Evolutionary conservation across 192 early-diverging fungal genomes (phyloP).

Genomic region (Linnemannia schmuckeri): DNA sequence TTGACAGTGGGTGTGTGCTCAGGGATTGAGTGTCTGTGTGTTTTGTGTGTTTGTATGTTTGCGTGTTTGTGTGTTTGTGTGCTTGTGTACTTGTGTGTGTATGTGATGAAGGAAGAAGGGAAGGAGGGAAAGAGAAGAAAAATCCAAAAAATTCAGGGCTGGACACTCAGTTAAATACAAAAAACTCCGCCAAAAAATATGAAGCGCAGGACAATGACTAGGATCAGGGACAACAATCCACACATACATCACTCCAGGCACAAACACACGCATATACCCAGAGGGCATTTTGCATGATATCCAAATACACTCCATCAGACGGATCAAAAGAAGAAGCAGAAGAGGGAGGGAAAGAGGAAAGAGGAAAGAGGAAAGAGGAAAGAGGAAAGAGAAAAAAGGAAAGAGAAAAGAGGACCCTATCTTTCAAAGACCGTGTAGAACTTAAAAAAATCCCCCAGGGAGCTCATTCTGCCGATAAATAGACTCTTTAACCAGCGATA

Average conservation of each 20-base stretch:
- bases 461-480: background rate
- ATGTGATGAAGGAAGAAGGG: background rate
- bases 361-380: background rate
- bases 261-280: background rate
- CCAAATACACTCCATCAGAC: background rate
- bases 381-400: no score
- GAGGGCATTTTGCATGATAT: background rate
- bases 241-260: background rate
- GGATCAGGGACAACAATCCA: background rate
- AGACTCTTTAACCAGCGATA: background rate
- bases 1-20: background rate
- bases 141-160: background rate
- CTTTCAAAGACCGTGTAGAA: background rate
- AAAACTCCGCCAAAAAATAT: slow-evolving; percentile 6
- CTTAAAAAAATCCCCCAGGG: background rate
- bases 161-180: background rate
- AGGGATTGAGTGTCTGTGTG: background rate
- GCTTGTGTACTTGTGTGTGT: background rate
- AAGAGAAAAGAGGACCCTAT: background rate
- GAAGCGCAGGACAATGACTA: background rate
- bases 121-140: background rate
- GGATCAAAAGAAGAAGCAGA: no score
- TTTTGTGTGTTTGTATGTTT: background rate
- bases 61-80: background rate
- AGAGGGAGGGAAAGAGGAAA: no score